Evolutionary conservation across 257 asterid genomes (phyloP).

Genomic region (Primulina huaijiensis): DNA sequence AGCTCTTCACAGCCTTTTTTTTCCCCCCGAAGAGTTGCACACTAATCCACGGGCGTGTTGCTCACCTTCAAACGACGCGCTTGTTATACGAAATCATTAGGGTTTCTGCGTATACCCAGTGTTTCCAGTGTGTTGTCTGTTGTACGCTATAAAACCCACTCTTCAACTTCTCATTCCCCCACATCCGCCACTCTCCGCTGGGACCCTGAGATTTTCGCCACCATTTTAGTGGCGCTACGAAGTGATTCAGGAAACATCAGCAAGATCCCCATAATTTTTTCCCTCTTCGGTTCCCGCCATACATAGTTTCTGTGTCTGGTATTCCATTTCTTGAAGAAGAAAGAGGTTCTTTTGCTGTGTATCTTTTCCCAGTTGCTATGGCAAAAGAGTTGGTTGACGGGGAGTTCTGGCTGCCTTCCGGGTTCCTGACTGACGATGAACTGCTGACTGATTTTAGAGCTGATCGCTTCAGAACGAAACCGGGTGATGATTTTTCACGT

Average conservation of each 20-base stretch:
- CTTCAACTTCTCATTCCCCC: constrained; percentile 5
- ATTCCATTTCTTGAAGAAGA: background rate
- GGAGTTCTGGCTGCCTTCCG: constrained; percentile 55
- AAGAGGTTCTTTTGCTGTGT: background rate
- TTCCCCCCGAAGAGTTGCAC: background rate
- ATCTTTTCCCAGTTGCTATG: constrained; percentile 18
- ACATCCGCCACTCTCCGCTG: background rate
- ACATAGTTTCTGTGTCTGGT: background rate
- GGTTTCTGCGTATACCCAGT: background rate
- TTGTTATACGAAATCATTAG: background rate
- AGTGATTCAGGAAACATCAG: constrained; percentile 22
- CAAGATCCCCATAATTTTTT: constrained; percentile 14
- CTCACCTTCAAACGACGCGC: constrained; percentile 18
- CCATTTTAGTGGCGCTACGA: constrained; percentile 29
- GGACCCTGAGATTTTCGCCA: constrained; percentile 29
- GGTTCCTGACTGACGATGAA: constrained; percentile 52
- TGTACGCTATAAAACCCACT: background rate
- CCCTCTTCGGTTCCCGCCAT: constrained; percentile 28
- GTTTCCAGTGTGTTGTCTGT: constrained; percentile 7
- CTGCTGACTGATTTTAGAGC: constrained; percentile 34
- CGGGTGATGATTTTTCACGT: constrained; percentile 13
- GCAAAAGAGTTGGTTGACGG: constrained; percentile 46
- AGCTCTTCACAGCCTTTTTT: constrained; percentile 45
- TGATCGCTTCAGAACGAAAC: constrained; percentile 6
- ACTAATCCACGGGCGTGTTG: constrained; percentile 25